Evolutionary conservation across 2,329 filamentous ascomycete genomes (phyloP), one percentile per base, ranked within the genome.

Genomic region (Alternaria sp.): DNA sequence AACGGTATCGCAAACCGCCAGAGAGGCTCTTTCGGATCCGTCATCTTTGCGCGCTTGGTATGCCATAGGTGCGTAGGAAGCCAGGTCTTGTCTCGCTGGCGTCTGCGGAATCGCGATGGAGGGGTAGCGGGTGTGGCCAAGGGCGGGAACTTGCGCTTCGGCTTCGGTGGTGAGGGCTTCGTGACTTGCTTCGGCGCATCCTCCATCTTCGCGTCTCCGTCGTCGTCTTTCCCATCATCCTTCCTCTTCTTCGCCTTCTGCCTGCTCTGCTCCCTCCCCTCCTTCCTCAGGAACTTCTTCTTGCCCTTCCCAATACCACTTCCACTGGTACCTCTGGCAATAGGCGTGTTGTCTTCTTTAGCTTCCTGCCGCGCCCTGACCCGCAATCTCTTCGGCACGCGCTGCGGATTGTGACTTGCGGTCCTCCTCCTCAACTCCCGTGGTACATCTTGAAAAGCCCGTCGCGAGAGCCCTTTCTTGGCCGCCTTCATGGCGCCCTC

Each of bases 1-100:
- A 97, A 79, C 0, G 94, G 93, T 23, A 98, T 83, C 1, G 93
- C 89, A 79, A 97, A 97, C 44, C 93, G 88, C 96, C 96, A 99
- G n/a, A 96, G 81, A 4, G 93, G 91, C 47, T 91, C 86, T 52
- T 87, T 90, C 0, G 92, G 91, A 8, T 88, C 86, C 1, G 93
- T 93, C 92, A 99, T 96, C 63, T 88, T 91, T 21, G 96, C 93
- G 63, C 96, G 86, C 80, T 99, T 99, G 3, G 95, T 90, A 80
- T 97, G 94, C 87, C 92, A 99, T 67, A 96, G 82, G 79, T 99
- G 96, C 7, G 96, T 98, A 0, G 96, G 96, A 15, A 99, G 84
- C 93, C 95, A 97, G 3, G 92, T 93, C 83, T 98, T 98, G 78
- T 92, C 86, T 49, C 90, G 83, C 77, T 98, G 95, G 30, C 96